phyloP scores from a whole-genome alignment of 768 basidiomycete genomes.

The Rhodotorula graminis region DNA sequence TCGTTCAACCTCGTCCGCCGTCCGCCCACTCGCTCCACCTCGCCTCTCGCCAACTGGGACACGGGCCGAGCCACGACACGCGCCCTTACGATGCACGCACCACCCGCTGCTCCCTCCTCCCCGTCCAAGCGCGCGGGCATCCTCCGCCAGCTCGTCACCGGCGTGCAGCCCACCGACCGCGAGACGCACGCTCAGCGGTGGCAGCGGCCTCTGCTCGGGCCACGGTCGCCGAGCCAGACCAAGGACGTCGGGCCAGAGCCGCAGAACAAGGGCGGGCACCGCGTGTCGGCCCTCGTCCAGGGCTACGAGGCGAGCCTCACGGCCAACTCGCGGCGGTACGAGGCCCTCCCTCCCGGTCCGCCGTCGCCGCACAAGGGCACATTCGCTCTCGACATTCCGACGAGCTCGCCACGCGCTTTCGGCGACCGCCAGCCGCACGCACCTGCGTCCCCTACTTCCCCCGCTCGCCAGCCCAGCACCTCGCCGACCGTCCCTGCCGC shows the following conservation, averaged over 20 bases:
- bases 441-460: background rate
- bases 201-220: background rate
- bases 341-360: background rate
- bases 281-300: constrained; percentile 4
- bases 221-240: background rate
- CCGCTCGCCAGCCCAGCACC: no score
- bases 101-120: background rate
- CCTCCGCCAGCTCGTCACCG: constrained; percentile 1
- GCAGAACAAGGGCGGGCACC: background rate
- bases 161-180: background rate
- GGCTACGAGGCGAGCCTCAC: constrained; percentile 2
- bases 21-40: no score
- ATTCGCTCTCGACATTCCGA: background rate
- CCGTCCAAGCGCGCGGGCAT: background rate
- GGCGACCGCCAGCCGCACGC: background rate
- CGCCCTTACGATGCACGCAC: background rate
- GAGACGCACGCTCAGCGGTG: constrained; percentile 5
- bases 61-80: background rate
- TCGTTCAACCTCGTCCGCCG: background rate
- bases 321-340: background rate
- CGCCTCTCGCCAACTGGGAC: no score
- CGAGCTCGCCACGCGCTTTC: background rate
- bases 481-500: background rate
- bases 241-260: no score
- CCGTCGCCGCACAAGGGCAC: background rate